A percentile compares a stretch with the other conserved stretches of the same genome.
phyloP scores from a whole-genome alignment of 345 rosid genomes.

The Murraya koenigii region DNA sequence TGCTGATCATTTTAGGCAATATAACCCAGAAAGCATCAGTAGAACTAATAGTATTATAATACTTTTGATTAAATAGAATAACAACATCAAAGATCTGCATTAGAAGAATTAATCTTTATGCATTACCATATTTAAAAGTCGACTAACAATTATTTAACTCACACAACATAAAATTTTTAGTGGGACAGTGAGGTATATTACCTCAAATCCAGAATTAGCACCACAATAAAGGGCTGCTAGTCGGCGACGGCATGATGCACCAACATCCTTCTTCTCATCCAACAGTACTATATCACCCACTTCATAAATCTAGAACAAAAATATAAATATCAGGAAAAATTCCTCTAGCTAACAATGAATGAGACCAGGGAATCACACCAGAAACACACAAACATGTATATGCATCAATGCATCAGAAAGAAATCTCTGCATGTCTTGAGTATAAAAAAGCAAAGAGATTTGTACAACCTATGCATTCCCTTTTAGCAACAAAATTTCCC shows the following conservation, averaged over 20 bases:
- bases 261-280: slow-evolving; percentile 76
- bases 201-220: slow-evolving; percentile 96
- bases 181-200: slow-evolving; percentile 19
- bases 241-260: slow-evolving; percentile 69
- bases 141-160: not conserved
- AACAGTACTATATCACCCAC: slow-evolving; percentile 64
- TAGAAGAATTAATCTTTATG: not conserved
- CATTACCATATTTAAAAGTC: not conserved
- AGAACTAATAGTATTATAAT: not conserved
- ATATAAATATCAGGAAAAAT: slow-evolving; percentile 6
- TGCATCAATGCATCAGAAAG: not conserved
- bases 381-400: not conserved
- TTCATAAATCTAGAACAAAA: slow-evolving; percentile 66
- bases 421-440: not conserved
- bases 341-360: not conserved
- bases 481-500: not conserved
- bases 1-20: not conserved
- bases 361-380: not conserved
- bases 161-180: not conserved
- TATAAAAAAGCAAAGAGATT: not conserved
- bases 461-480: not conserved
- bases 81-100: not conserved
- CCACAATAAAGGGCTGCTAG: slow-evolving; percentile 86
- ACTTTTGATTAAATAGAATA: not conserved
- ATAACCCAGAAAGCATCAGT: not conserved